Evolutionary conservation across 2,329 filamentous ascomycete species (phyloP).

Genomic region (Raffaelea arxii): DNA sequence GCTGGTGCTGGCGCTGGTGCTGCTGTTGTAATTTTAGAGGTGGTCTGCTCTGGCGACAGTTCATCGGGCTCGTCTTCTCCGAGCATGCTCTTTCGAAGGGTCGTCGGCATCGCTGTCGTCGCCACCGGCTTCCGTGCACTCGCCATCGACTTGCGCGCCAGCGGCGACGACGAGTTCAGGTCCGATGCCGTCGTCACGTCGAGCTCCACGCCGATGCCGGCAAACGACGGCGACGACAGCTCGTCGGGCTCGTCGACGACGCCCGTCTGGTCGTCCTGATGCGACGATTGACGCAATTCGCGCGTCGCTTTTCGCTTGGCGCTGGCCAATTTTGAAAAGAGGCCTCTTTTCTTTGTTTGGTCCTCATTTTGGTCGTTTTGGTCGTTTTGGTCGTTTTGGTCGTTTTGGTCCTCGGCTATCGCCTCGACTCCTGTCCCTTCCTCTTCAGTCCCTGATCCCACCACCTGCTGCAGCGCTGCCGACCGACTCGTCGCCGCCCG

Average conservation of each 20-base stretch:
- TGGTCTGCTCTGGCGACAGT: constrained; percentile 10
- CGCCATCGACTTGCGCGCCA: constrained; percentile 10
- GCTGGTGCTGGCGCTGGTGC: background rate
- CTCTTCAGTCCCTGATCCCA: constrained; percentile 24
- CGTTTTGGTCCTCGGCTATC: too few relatives aligned
- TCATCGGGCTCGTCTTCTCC: constrained; percentile 8
- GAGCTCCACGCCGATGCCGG: background rate
- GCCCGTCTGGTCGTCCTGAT: background rate
- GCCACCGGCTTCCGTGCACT: background rate
- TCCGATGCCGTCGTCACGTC: background rate
- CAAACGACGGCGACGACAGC: constrained; percentile 16
- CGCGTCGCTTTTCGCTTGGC: constrained; percentile 9
- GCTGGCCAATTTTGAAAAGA: constrained; percentile 3
- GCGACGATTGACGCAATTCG: background rate
- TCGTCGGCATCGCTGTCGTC: background rate
- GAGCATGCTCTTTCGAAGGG: too few relatives aligned
- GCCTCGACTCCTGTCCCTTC: constrained; percentile 35
- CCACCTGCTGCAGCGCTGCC: constrained; percentile 29
- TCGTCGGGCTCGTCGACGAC: constrained; percentile 17
- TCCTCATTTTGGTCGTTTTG: background rate
- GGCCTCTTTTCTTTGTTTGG: background rate
- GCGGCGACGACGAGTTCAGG: constrained; percentile 10
- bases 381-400: too few relatives aligned
- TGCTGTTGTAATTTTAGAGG: background rate
- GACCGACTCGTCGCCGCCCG: constrained; percentile 23